A percentile compares a stretch with the other conserved stretches of the same genome.
Evolutionary conservation across 2,329 filamentous ascomycete genomes (phyloP).

Genomic region (Xylogone sp.): DNA sequence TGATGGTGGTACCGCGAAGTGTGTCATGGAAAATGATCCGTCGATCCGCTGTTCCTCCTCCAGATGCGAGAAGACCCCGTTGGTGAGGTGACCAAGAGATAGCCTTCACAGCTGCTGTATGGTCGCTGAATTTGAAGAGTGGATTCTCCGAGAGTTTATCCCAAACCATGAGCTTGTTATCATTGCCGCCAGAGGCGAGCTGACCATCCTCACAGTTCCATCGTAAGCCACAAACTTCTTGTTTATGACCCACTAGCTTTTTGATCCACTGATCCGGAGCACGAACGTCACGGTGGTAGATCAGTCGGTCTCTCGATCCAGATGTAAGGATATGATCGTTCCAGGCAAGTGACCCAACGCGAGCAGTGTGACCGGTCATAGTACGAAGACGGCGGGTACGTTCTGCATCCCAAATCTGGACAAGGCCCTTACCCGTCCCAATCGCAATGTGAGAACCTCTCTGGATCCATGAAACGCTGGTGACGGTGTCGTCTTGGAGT

Average conservation of each 20-base stretch:
- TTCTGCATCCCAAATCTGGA: constrained; percentile 97
- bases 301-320: constrained; percentile 86
- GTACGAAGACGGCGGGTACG: constrained; percentile 80
- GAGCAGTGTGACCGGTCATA: constrained; percentile 93
- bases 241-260: constrained; percentile 90
- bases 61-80: constrained; percentile 87
- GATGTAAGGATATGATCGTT: constrained; percentile 97
- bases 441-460: constrained; percentile 94
- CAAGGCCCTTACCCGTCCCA: constrained; percentile 87
- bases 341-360: constrained; percentile 93
- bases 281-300: constrained; percentile 93
- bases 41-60: constrained; percentile 91
- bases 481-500: constrained; percentile 87
- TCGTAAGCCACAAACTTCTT: constrained; percentile 93
- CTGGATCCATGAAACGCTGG: constrained; percentile 98
- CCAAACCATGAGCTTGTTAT: constrained; percentile 99
- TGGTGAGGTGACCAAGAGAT: constrained; percentile 98
- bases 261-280: constrained; percentile 86
- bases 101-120: constrained; percentile 94
- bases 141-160: constrained; percentile 92
- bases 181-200: constrained; percentile 91
- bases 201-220: constrained; percentile 98
- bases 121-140: constrained; percentile 89
- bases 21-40: constrained; percentile 99
- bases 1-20: constrained; percentile 71